These are phyloP conservation scores for Tubosaeta sp. DNA, from an alignment of 768 basidiomycete genomes.

Conservation along the genomic window DNA sequence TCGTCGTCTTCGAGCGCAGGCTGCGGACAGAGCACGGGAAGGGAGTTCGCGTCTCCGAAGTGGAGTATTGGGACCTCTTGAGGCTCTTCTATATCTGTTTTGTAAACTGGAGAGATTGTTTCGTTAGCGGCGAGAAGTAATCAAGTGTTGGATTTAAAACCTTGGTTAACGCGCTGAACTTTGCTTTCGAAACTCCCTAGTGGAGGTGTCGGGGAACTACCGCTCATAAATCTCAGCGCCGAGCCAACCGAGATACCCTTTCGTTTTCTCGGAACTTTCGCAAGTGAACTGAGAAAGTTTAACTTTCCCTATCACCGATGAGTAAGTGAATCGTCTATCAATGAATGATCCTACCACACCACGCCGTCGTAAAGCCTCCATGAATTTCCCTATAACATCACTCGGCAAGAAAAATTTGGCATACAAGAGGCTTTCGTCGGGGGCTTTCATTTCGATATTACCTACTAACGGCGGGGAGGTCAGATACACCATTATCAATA, in stretches of 20 bases:
- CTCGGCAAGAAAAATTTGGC: conserved; percentile 39
- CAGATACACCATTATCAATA: conserved; percentile 29
- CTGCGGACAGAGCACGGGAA: background rate
- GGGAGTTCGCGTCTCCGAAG: background rate
- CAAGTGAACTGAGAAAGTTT: conserved; percentile 21
- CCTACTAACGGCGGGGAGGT: conserved; percentile 39
- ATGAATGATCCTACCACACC: conserved; percentile 39
- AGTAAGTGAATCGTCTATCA: background rate
- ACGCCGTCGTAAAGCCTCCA: conserved; percentile 39
- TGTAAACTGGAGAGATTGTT: conserved; percentile 20
- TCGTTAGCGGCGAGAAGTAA: background rate
- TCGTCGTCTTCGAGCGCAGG: background rate
- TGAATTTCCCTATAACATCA: conserved; percentile 35
- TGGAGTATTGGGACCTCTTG: background rate
- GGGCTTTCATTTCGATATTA: conserved; percentile 20
- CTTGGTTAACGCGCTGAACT: conserved; percentile 28
- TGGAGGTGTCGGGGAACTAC: conserved; percentile 21
- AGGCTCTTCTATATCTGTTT: conserved; percentile 23
- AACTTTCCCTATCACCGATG: conserved; percentile 26
- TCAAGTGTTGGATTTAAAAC: conserved; percentile 8
- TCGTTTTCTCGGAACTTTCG: conserved; percentile 10
- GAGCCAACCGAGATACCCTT: conserved; percentile 27
- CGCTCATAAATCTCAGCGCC: conserved; percentile 18
- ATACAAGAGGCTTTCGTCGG: conserved; percentile 18
- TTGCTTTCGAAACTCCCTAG: conserved; percentile 31